These are phyloP conservation scores for Sporothrix sp. DNA, from an alignment of 2,329 filamentous ascomycete species.

Conservation along the genomic window DNA sequence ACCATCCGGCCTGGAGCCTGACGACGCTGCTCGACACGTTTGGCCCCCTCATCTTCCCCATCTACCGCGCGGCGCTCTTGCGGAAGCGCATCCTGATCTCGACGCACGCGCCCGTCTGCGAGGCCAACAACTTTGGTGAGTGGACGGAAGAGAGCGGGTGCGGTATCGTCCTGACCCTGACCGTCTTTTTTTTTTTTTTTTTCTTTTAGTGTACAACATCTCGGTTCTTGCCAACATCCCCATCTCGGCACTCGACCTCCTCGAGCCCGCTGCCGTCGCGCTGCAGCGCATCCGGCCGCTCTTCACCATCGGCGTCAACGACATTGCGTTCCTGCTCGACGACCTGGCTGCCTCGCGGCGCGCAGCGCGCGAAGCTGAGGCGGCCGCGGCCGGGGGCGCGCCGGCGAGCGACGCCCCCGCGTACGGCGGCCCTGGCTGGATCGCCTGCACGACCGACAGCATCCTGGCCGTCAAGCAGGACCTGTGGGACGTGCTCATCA, in stretches of 20 bases:
- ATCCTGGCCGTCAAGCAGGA: constrained; percentile 78
- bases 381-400: constrained; percentile 22
- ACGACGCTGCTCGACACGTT: constrained; percentile 69
- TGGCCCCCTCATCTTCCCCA: constrained; percentile 82
- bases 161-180: background rate
- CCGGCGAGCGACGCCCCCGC: constrained; percentile 19
- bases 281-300: constrained; percentile 64
- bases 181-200: too few species aligned
- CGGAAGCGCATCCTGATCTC: constrained; percentile 84
- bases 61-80: constrained; percentile 77
- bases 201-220: constrained; percentile 88
- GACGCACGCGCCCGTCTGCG: constrained; percentile 74
- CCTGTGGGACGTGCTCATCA: constrained; percentile 83
- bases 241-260: constrained; percentile 56
- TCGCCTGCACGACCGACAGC: constrained; percentile 91
- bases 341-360: constrained; percentile 42
- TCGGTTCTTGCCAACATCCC: constrained; percentile 90
- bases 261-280: constrained; percentile 49
- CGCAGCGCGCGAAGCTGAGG: constrained; percentile 17
- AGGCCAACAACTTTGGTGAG: constrained; percentile 80
- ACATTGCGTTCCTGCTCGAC: constrained; percentile 68
- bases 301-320: constrained; percentile 90
- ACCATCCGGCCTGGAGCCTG: constrained; percentile 81
- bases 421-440: constrained; percentile 60
- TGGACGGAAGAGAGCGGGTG: background rate